These are phyloP conservation scores for Chalaropsis thielavioides DNA, from an alignment of 2,329 filamentous ascomycete species.

Conservation along the genomic window DNA sequence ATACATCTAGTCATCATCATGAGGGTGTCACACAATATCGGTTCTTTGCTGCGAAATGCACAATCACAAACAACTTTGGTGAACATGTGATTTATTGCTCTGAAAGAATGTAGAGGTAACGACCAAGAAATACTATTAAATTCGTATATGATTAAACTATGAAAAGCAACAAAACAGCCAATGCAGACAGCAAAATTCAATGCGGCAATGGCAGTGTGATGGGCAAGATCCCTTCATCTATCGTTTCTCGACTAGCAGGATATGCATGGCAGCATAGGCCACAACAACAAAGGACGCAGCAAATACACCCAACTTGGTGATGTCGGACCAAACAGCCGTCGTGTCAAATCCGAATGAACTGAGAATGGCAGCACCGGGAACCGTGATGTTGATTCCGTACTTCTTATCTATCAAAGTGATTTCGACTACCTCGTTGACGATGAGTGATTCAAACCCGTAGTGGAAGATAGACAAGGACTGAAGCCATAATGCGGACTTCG, in stretches of 20 bases:
- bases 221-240: constrained; percentile 18
- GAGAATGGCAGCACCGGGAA: constrained; percentile 84
- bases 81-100: too few relatives aligned
- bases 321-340: constrained; percentile 69
- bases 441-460: constrained; percentile 22
- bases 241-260: constrained; percentile 73
- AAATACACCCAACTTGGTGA: constrained; percentile 68
- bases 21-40: neutral
- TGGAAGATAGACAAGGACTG: constrained; percentile 83
- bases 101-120: too few relatives aligned
- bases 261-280: constrained; percentile 84
- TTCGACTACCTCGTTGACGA: constrained; percentile 54
- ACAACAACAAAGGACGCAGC: constrained; percentile 70
- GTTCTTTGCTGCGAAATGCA: too few relatives aligned
- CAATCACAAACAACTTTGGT: too few relatives aligned
- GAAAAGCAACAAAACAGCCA: neutral
- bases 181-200: neutral
- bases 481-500: constrained; percentile 70
- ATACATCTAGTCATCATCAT: neutral
- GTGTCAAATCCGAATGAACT: constrained; percentile 93
- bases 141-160: neutral
- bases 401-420: constrained; percentile 85
- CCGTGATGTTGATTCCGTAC: constrained; percentile 90
- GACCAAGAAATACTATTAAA: too few relatives aligned
- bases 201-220: neutral